A percentile compares a stretch with the other conserved stretches of the same genome.
These are phyloP conservation scores for Rhodofomes roseus DNA, from an alignment of 1,284 basidiomycete genomes.

Conservation along the genomic window DNA sequence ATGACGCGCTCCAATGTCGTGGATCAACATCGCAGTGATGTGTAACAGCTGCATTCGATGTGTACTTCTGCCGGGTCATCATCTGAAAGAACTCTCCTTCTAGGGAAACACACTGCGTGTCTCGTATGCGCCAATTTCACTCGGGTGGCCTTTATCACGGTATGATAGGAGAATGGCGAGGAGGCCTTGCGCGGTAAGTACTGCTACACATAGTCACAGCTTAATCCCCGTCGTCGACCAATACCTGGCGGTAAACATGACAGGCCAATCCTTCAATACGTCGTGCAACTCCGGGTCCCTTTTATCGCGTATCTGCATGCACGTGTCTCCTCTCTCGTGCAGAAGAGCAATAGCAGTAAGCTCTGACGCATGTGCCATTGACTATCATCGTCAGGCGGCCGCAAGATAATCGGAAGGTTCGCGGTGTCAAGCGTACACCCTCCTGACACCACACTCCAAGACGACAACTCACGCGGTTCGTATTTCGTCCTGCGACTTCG, in stretches of 20 bases:
- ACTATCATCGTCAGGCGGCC: not conserved
- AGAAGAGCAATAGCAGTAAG: not conserved
- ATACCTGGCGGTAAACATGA: too few species aligned
- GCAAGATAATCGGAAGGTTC: not conserved
- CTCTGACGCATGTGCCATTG: not conserved
- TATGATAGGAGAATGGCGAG: too few species aligned
- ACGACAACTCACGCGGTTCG: not conserved
- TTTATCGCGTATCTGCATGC: not conserved
- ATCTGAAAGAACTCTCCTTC: not conserved
- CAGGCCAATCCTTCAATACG: too few species aligned
- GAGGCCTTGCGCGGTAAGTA: too few species aligned
- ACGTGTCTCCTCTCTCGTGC: not conserved
- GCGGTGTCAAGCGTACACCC: not conserved
- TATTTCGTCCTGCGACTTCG: not conserved
- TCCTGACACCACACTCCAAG: not conserved
- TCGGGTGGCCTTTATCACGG: too few species aligned
- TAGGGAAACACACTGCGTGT: not conserved
- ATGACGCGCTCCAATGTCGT: too few species aligned
- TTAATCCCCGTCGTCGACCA: too few species aligned
- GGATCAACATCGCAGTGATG: too few species aligned
- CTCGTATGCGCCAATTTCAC: too few species aligned
- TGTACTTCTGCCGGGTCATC: not conserved
- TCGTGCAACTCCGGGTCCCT: too few species aligned
- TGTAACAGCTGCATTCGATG: too few species aligned
- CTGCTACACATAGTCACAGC: too few species aligned